Percentiles rank a stretch among this genome's conserved stretches.
Conservation (phyloP, 352 stramenopile species). For the Pythium phragmitis region DNA sequence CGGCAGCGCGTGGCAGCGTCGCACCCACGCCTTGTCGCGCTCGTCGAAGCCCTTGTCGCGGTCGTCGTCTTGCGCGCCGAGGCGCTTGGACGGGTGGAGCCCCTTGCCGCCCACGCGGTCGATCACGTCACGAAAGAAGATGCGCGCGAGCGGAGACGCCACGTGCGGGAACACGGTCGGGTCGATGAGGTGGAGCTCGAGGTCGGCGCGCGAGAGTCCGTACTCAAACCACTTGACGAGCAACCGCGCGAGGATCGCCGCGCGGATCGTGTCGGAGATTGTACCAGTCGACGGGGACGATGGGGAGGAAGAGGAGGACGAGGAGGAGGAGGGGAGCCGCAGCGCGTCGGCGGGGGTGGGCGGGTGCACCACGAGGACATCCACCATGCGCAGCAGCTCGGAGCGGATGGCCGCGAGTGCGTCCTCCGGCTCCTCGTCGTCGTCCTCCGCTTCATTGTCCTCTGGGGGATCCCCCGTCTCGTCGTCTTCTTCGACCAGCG, state of each 20-base stretch:
- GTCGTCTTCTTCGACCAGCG: conserved; percentile 22
- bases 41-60: conserved; percentile 52
- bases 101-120: conserved; percentile 40
- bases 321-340: not conserved
- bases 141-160: conserved; percentile 55
- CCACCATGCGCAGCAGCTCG: conserved; percentile 61
- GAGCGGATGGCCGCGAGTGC: conserved; percentile 28
- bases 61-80: conserved; percentile 2
- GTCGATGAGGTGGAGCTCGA: conserved; percentile 71
- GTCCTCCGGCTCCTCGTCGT: not conserved
- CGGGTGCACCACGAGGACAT: conserved; percentile 56
- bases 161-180: conserved; percentile 58
- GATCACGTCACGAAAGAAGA: conserved; percentile 78
- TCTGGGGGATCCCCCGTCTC: not conserved
- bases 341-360: not conserved
- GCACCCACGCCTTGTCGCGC: conserved; percentile 74
- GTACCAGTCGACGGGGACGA: not conserved
- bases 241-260: conserved; percentile 72
- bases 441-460: conserved; percentile 1
- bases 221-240: conserved; percentile 88
- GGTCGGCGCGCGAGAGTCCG: conserved; percentile 43
- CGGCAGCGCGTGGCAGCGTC: conserved; percentile 66
- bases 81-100: not conserved
- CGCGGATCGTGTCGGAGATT: conserved; percentile 32
- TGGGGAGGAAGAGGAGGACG: not conserved